phyloP scores from a whole-genome alignment of 2,329 filamentous ascomycete genomes.

The Niveomyces coronatus region DNA sequence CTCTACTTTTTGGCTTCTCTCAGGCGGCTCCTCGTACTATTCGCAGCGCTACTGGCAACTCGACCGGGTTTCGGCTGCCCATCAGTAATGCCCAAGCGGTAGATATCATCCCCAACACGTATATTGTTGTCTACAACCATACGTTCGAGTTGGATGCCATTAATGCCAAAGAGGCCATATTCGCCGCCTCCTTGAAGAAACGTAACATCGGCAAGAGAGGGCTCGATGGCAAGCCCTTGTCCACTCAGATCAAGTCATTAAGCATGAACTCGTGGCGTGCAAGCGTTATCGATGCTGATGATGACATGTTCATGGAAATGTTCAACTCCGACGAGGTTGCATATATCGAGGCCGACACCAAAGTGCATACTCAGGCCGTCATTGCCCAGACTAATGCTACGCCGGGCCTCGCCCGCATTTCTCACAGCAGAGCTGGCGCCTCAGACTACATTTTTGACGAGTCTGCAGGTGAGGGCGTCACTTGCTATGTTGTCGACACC shows the following conservation, averaged over 20 bases:
- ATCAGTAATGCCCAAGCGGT: slow-evolving; percentile 38
- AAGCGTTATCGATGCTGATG: slow-evolving; percentile 42
- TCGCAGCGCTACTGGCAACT: slow-evolving; percentile 11
- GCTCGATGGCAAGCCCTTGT: slow-evolving; percentile 35
- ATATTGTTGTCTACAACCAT: slow-evolving; percentile 56
- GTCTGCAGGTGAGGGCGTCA: slow-evolving; percentile 34
- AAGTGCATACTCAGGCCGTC: slow-evolving; percentile 32
- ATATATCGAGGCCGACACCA: slow-evolving; percentile 44
- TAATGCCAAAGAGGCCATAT: slow-evolving; percentile 36
- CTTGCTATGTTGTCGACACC: slow-evolving; percentile 49
- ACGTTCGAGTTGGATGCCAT: slow-evolving; percentile 39
- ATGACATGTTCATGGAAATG: slow-evolving; percentile 38
- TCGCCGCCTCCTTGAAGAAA: slow-evolving; percentile 41
- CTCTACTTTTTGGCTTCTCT: slow-evolving; percentile 13
- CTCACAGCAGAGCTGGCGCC: slow-evolving; percentile 26
- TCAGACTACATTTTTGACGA: slow-evolving; percentile 32
- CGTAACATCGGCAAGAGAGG: slow-evolving; percentile 46
- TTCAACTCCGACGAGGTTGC: slow-evolving; percentile 37
- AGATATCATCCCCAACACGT: slow-evolving; percentile 44
- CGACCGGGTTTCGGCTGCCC: slow-evolving; percentile 28
- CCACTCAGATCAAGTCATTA: slow-evolving; percentile 35
- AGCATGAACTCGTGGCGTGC: slow-evolving; percentile 41
- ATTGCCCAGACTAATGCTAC: slow-evolving; percentile 44
- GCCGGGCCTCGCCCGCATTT: slow-evolving; percentile 43
- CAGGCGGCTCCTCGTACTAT: slow-evolving; percentile 16